phyloP scores from a whole-genome alignment of 148 eudicot genomes.

The Diospyros lotus region DNA sequence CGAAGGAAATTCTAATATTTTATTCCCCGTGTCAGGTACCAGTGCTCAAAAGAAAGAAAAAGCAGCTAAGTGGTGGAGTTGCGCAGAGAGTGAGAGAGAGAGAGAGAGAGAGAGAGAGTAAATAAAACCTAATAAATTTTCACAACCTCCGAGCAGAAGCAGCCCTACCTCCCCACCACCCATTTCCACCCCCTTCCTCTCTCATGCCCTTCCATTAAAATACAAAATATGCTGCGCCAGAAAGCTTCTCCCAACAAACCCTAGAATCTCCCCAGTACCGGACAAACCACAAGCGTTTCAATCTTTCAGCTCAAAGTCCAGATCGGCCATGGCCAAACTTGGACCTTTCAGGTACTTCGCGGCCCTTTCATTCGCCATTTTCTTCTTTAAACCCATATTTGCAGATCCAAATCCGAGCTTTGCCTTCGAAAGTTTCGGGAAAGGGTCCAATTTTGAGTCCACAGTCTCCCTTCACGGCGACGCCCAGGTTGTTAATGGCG shows the following conservation, averaged over 20 bases:
- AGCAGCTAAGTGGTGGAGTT: background rate
- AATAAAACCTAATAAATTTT: slow-evolving; percentile 33
- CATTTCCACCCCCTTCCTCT: slow-evolving; percentile 16
- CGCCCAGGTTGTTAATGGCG: slow-evolving; percentile 41
- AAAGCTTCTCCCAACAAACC: slow-evolving; percentile 26
- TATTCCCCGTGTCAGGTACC: slow-evolving; percentile 45
- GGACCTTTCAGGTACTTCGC: slow-evolving; percentile 31
- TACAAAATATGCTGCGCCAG: background rate
- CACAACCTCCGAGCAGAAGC: slow-evolving; percentile 37
- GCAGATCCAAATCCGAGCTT: slow-evolving; percentile 42
- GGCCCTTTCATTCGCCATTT: slow-evolving; percentile 20
- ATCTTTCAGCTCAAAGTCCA: slow-evolving; percentile 15
- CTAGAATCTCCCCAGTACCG: slow-evolving; percentile 19
- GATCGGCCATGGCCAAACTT: slow-evolving; percentile 34
- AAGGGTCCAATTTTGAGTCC: slow-evolving; percentile 43
- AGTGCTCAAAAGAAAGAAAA: slow-evolving; percentile 27
- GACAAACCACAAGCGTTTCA: slow-evolving; percentile 12
- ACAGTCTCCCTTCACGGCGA: slow-evolving; percentile 54
- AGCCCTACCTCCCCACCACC: slow-evolving; percentile 18
- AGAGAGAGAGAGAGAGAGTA: slow-evolving; percentile 11
- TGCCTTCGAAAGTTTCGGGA: slow-evolving; percentile 43
- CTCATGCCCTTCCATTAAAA: slow-evolving; percentile 17
- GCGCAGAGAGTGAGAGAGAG: slow-evolving; percentile 9
- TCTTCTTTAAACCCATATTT: slow-evolving; percentile 27
- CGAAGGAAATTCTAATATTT: slow-evolving; percentile 13